Conservation (phyloP, 2,329 filamentous ascomycete species). For the Aureobasidium uvarum region DNA sequence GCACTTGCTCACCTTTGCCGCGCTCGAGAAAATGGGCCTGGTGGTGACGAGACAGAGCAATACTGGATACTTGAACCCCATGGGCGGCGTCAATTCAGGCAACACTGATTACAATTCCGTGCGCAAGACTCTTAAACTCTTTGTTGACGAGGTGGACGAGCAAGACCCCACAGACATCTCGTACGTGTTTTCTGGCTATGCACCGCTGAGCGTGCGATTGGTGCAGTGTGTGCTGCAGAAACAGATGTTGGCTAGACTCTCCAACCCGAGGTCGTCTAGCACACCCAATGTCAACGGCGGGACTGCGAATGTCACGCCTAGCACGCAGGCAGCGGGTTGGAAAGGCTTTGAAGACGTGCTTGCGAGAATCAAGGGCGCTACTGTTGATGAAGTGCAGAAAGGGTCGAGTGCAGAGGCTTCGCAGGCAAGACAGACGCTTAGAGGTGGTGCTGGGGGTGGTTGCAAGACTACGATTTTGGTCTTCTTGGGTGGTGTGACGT, state of each 20-base stretch:
- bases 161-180: constrained; percentile 90
- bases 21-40: constrained; percentile 84
- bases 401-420: constrained; percentile 91
- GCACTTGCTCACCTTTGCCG: constrained; percentile 83
- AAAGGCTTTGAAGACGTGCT: constrained; percentile 89
- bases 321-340: constrained; percentile 60
- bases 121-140: constrained; percentile 80
- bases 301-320: constrained; percentile 49
- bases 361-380: constrained; percentile 81
- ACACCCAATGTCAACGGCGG: constrained; percentile 41
- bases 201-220: constrained; percentile 83
- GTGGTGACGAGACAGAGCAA: constrained; percentile 70
- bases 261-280: constrained; percentile 41
- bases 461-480: constrained; percentile 89
- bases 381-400: constrained; percentile 88
- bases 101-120: constrained; percentile 79
- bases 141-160: constrained; percentile 96
- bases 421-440: constrained; percentile 71
- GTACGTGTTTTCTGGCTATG: constrained; percentile 98
- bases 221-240: constrained; percentile 95
- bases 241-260: constrained; percentile 65
- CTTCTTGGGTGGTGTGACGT: constrained; percentile 94
- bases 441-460: constrained; percentile 64
- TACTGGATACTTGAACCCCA: constrained; percentile 76
- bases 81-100: constrained; percentile 56